Percentiles rank a stretch among this genome's conserved stretches.
phyloP scores from a whole-genome alignment of 1,284 basidiomycete species.

The Pascua sp. region DNA sequence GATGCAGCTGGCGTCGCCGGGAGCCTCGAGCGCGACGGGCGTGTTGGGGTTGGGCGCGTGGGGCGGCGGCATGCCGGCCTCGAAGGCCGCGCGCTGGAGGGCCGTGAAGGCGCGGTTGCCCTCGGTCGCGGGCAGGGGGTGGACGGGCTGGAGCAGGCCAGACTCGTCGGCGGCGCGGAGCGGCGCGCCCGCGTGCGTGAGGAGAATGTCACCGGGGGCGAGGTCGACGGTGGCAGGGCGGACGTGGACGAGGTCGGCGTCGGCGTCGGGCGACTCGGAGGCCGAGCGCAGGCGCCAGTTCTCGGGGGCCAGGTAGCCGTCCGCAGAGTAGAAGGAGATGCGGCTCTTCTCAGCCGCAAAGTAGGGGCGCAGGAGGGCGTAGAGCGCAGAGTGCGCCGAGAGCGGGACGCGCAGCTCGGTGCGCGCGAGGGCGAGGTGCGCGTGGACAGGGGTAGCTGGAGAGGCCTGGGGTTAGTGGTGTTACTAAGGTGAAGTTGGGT shows the following conservation, averaged over 20 bases:
- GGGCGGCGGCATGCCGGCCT: conserved; percentile 38
- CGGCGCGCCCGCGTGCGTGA: conserved; percentile 31
- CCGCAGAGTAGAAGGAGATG: conserved; percentile 39
- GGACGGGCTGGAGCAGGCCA: conserved; percentile 32
- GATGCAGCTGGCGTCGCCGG: conserved; percentile 18
- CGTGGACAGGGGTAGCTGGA: conserved; percentile 22
- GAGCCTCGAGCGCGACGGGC: conserved; percentile 27
- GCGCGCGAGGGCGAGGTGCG: conserved; percentile 38
- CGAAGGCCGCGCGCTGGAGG: conserved; percentile 34
- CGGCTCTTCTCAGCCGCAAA: conserved; percentile 30
- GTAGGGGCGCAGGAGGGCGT: conserved; percentile 39
- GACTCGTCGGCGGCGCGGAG: conserved; percentile 11
- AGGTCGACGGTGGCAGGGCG: conserved; percentile 23
- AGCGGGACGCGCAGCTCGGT: conserved; percentile 22
- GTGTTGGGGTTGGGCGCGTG: conserved; percentile 16
- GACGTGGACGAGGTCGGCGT: conserved; percentile 27
- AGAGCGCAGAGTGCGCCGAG: conserved; percentile 33
- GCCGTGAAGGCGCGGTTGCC: conserved; percentile 23
- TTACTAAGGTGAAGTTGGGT: no score
- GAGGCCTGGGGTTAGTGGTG: neutral
- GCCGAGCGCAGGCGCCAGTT: conserved; percentile 32
- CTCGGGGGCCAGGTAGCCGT: conserved; percentile 30
- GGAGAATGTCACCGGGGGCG: conserved; percentile 39
- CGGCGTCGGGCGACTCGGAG: conserved; percentile 1
- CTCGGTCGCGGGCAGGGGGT: conserved; percentile 24